Evolutionary conservation across 2,329 filamentous ascomycete species (phyloP), one percentile per base, ranked within the genome.

Genomic region (Apiospora aurea): DNA sequence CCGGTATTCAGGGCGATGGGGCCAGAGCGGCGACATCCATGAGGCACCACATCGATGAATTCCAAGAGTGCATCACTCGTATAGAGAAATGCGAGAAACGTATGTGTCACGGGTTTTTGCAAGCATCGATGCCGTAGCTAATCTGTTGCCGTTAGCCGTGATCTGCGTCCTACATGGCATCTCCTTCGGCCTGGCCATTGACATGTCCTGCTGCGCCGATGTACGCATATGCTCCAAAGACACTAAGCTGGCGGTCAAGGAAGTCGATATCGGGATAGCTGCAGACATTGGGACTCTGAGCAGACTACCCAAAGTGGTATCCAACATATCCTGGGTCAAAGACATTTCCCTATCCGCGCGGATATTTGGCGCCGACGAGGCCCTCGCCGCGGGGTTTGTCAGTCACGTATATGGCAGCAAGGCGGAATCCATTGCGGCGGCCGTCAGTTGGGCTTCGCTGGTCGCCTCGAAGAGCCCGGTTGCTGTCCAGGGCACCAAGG

Each of bases 41-140:
- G 69, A 88, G 93, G 68, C 87, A 90, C 44, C 88, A 94, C 80
- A 91, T 98, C 72, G 82, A 87, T 73, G 90, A 94, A 74, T 97
- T 98, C 81, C 96, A 99, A 82, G 87, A 88, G 69, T 93, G 91
- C 78, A 91, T 99, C 74, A 87, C 87, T 0, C 88, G 91, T 18
- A 85, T 97, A 70, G 96, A 98, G 81, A 91, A 88, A 76, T 98
- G 96, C 82, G 93, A 96, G 83, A 98, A 98, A 83, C 94, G 90
- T 92, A 82, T 76, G 89, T 85, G 21, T 26, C 3, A 38, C 18
- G 34, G 57, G 34, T 14, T 13, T 6, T n/a, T 4, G 34, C 10
- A 38, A n/a, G 18, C 10, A 18, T 7, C 38, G 8, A n/a, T 14
- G 6, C 34, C 4, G 34, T 2, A n/a, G 57, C 57, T 64, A 41